phyloP scores from a whole-genome alignment of 1,284 basidiomycete species.

The Earliella scabrosa region DNA sequence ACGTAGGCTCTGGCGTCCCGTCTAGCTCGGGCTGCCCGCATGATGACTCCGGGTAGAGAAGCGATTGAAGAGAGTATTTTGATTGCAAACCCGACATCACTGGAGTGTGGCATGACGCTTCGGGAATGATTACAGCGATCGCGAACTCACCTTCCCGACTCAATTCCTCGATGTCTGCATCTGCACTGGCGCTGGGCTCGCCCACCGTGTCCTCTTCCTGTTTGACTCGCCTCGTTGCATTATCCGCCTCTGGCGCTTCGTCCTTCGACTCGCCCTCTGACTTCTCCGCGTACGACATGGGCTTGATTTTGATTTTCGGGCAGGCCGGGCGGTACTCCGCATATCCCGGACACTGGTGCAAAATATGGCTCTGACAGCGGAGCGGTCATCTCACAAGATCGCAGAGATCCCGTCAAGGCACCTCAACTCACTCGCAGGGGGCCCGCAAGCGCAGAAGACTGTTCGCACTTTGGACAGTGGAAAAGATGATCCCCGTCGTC shows the following conservation, averaged over 20 bases:
- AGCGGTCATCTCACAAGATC: not conserved
- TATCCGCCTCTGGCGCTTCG: not conserved
- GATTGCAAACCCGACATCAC: not conserved
- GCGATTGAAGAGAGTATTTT: not conserved
- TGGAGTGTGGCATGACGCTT: no score
- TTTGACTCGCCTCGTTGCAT: not conserved
- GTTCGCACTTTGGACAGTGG: slow-evolving; percentile 21
- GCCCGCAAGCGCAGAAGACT: slow-evolving; percentile 9
- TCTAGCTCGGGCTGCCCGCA: not conserved
- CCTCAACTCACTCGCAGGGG: slow-evolving; percentile 19
- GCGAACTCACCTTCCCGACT: no score
- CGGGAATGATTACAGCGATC: no score
- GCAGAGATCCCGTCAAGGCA: not conserved
- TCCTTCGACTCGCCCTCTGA: not conserved
- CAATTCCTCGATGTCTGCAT: no score
- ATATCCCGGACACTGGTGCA: slow-evolving; percentile 14
- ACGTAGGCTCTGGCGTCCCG: not conserved
- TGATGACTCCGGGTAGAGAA: not conserved
- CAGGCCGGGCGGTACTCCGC: slow-evolving; percentile 7
- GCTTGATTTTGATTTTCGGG: not conserved
- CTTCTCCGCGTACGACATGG: not conserved
- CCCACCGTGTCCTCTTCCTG: not conserved
- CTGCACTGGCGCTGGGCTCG: not conserved
- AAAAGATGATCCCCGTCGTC: slow-evolving; percentile 14
- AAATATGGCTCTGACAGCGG: slow-evolving; percentile 12